Percentiles rank a stretch among this genome's conserved stretches.
These are phyloP conservation scores for Clitoria ternatea DNA, from an alignment of 306 rosid genomes.

Conservation along the genomic window DNA sequence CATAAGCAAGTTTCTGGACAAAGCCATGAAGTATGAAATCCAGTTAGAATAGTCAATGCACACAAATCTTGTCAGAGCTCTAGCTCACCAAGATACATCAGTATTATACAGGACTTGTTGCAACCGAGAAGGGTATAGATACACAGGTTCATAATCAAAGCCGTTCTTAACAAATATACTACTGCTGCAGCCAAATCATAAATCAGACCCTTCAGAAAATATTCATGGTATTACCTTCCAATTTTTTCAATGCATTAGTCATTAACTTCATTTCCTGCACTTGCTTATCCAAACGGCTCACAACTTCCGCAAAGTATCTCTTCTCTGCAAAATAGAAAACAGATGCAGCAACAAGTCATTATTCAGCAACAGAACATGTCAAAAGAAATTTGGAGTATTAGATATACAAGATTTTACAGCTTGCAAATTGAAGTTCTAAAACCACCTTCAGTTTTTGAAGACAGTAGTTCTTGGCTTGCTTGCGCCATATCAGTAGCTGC, in stretches of 20 bases:
- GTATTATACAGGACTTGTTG: background rate
- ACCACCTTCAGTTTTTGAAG: slow-evolving; percentile 67
- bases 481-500: slow-evolving; percentile 79
- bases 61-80: background rate
- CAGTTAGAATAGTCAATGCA: background rate
- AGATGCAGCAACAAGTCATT: slow-evolving; percentile 5
- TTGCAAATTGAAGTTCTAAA: slow-evolving; percentile 9
- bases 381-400: background rate
- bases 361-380: slow-evolving; percentile 8
- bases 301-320: slow-evolving; percentile 46
- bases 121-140: background rate
- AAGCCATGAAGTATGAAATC: background rate
- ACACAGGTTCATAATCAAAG: background rate
- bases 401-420: background rate
- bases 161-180: background rate
- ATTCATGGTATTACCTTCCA: slow-evolving; percentile 57
- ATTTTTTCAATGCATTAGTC: slow-evolving; percentile 53
- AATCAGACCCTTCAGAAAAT: background rate
- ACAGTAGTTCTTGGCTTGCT: slow-evolving; percentile 64
- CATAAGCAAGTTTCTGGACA: background rate
- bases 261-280: slow-evolving; percentile 79
- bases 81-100: background rate
- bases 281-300: slow-evolving; percentile 54
- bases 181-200: background rate
- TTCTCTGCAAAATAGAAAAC: slow-evolving; percentile 47